Evolutionary conservation across 2,329 filamentous ascomycete genomes (phyloP), one percentile per base, ranked within the genome.

Genomic region (Neophaeococcomyces aloes): DNA sequence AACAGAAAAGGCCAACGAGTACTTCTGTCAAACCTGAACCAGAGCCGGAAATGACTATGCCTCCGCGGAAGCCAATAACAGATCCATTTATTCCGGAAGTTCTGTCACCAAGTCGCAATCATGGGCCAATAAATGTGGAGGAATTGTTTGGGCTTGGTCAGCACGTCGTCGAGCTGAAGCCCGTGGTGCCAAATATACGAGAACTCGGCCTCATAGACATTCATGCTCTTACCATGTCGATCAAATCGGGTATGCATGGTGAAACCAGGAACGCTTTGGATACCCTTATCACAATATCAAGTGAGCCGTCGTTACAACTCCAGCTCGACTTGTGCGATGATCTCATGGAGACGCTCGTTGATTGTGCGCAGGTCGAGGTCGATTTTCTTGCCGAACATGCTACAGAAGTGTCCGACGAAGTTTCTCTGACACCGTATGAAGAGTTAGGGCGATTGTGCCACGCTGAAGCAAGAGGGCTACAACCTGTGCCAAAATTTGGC

Each of bases 241-340:
- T 98, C 29, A 87, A 94, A 59, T 93, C 84, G 43, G 89, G 89
- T 1, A 83, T 96, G 33, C 81, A 87, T 55, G 80, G 79, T 4
- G 91, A 98, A 64, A 81, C 94, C n/a, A 79, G 89, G 7, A 66
- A 94, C 49, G 89, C 89, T 2, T 69, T 98, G 34, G 91, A 96
- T 61, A 86, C 83, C 0, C 69, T 98, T 29, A 79, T 79, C 7
- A 78, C 76, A 15, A 71, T 91, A 10, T 86, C 83, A 2, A 75
- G 75, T 30, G 76, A 81, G 42, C 66, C 69, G 13, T 70, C 75
- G 3, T 72, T 81, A 18, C 71, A 73, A n/a, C 69, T 88, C 14
- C 77, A 79, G 32, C 67, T 94, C 31, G 72, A 79, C 45, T 76
- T 77, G 43, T 94, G 86, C 57, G 88, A 94, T 45, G 91, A 96